Evolutionary conservation across 768 basidiomycete genomes (phyloP), one percentile per base, ranked within the genome.

Genomic region (Kwoniella bestiolae): DNA sequence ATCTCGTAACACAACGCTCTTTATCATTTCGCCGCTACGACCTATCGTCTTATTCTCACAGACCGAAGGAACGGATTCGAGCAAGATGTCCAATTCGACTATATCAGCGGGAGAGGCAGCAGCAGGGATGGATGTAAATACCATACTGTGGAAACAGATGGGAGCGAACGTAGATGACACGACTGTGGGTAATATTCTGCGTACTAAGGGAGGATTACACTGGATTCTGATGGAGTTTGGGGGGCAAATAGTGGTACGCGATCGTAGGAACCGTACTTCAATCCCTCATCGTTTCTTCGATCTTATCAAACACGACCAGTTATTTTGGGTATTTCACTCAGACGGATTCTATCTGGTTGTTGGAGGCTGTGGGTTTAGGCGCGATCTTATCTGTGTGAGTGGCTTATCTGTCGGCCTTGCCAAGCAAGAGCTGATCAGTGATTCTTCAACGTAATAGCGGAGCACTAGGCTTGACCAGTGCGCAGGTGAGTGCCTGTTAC

Each of bases 401-500:
- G 21, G 5, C 31, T 16, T 7, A 16, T 25, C 14, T 7, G 14
- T 35, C 34, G 14, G 18, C 23, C n/a, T 56, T 18, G 25, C 14
- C 3, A 25, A 16, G 26, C 46, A 21, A 25, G n/a, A 47, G 46
- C 46, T 47, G 46, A 47, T 25, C 21, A n/a, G 18, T 47, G 46
- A 47, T 7, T 25, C 11, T 25, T 47, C 16, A 41, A 8, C 9
- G 21, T 7, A 9, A 28, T 28, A 59, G 57, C 6, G 57, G 57
- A 1, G 44, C 45, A 28, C 21, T 59, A 16, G 45, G 26, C 21
- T 59, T 59, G 44, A 46, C 57, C 1, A 46, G 57, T n/a, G 57
- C 45, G 6, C 57, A 59, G 26, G 57, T 59, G 16, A 59, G 57
- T 59, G n/a, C n/a, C n/a, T n/a, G n/a, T n/a, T n/a, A n/a, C n/a